phyloP scores from a whole-genome alignment of 257 asterid species.

The Solanum habrochaites region DNA sequence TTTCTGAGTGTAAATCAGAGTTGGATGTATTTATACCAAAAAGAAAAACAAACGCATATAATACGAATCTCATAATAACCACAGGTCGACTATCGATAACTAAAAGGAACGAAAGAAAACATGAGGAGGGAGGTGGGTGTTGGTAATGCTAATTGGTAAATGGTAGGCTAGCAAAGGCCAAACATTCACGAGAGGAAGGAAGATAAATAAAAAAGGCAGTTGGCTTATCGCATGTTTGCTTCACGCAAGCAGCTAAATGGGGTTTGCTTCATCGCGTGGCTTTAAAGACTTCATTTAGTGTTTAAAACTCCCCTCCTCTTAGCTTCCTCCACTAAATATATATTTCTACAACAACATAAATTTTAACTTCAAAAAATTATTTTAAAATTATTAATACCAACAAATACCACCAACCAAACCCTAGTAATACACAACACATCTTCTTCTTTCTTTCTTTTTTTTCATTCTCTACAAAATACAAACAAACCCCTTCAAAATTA shows the following conservation, averaged over 20 bases:
- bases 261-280: slow-evolving; percentile 98
- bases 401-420: slow-evolving; percentile 47
- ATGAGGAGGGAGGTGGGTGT: slow-evolving; percentile 38
- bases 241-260: slow-evolving; percentile 94
- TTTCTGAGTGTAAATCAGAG: background rate
- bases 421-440: slow-evolving; percentile 11
- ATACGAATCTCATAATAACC: no score
- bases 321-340: background rate
- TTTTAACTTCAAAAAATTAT: background rate
- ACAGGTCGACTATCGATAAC: background rate
- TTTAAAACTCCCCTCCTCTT: slow-evolving; percentile 23
- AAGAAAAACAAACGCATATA: no score
- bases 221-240: slow-evolving; percentile 97
- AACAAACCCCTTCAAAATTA: background rate
- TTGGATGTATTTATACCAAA: background rate
- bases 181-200: slow-evolving; percentile 55
- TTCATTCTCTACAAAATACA: background rate
- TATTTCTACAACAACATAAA: background rate
- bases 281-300: slow-evolving; percentile 68
- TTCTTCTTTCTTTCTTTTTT: background rate
- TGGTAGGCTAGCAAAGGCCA: slow-evolving; percentile 1
- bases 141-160: background rate
- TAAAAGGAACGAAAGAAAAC: slow-evolving; percentile 8
- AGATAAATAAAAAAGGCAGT: slow-evolving; percentile 58
- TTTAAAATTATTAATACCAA: background rate